Conservation (phyloP, 441 rosid species). For the Rhodomyrtus psidioides region DNA sequence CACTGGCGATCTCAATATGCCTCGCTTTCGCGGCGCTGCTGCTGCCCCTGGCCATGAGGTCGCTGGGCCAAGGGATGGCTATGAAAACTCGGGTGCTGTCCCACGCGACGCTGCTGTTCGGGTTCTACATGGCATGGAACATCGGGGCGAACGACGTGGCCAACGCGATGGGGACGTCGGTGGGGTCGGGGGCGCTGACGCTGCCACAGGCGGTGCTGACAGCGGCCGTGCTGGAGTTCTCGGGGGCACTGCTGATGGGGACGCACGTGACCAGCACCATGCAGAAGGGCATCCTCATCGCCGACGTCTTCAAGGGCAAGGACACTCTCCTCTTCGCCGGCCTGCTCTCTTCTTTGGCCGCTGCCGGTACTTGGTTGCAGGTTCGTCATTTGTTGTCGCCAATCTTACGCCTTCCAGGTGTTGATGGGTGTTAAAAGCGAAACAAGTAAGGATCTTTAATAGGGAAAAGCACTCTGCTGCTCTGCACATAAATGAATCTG, state of each 20-base stretch:
- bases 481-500: background rate
- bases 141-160: slow-evolving; percentile 99
- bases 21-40: slow-evolving; percentile 71
- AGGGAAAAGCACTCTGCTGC: background rate
- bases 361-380: slow-evolving; percentile 99
- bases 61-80: slow-evolving; percentile 51
- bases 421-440: background rate
- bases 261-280: slow-evolving; percentile 92
- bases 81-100: slow-evolving; percentile 67
- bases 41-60: slow-evolving; percentile 73
- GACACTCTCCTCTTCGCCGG: slow-evolving; percentile 81
- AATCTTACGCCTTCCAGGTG: background rate
- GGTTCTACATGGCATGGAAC: slow-evolving; percentile 99
- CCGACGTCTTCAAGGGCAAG: slow-evolving; percentile 84
- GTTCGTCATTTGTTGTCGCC: slow-evolving; percentile 17
- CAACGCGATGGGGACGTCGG: slow-evolving; percentile 98
- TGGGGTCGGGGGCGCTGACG: slow-evolving; percentile 86
- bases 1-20: slow-evolving; percentile 54
- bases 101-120: slow-evolving; percentile 63
- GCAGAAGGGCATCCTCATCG: slow-evolving; percentile 95
- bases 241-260: slow-evolving; percentile 95
- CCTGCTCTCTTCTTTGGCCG: slow-evolving; percentile 81
- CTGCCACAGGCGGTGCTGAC: slow-evolving; percentile 85
- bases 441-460: background rate
- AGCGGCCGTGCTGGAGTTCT: slow-evolving; percentile 91